phyloP scores from a whole-genome alignment of 345 rosid species.

The Gossypium ekmanianum region DNA sequence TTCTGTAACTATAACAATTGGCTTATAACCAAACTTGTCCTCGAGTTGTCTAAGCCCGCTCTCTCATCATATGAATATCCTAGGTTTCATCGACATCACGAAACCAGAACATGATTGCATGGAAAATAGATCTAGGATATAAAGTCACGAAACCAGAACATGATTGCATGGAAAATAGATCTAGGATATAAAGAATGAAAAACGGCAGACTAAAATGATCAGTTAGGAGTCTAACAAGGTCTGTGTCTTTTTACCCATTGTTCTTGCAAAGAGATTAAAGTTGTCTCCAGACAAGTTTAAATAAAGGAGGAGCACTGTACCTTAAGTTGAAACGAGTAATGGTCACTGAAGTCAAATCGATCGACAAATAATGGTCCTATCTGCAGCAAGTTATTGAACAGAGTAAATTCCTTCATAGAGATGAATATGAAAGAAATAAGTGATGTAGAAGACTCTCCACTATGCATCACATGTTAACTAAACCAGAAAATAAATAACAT shows the following conservation, averaged over 20 bases:
- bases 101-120: too few species aligned
- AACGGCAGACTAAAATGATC: not conserved
- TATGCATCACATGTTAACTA: not conserved
- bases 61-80: constrained; percentile 54
- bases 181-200: not conserved
- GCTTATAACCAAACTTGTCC: constrained; percentile 39
- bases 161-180: not conserved
- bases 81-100: constrained; percentile 19
- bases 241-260: too few species aligned
- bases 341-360: constrained; percentile 72
- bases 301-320: constrained; percentile 25
- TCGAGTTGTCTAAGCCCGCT: constrained; percentile 48
- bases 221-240: not conserved
- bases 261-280: not conserved
- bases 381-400: constrained; percentile 39
- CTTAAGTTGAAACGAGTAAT: constrained; percentile 46
- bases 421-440: not conserved
- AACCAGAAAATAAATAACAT: not conserved
- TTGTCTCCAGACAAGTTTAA: not conserved
- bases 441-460: not conserved
- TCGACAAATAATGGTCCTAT: constrained; percentile 52
- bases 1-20: constrained; percentile 62
- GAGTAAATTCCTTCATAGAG: not conserved
- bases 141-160: too few species aligned
- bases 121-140: too few species aligned